Evolutionary conservation across 2,329 filamentous ascomycete genomes (phyloP), one percentile per base, ranked within the genome.

Genomic region (Epichloe uncinata): DNA sequence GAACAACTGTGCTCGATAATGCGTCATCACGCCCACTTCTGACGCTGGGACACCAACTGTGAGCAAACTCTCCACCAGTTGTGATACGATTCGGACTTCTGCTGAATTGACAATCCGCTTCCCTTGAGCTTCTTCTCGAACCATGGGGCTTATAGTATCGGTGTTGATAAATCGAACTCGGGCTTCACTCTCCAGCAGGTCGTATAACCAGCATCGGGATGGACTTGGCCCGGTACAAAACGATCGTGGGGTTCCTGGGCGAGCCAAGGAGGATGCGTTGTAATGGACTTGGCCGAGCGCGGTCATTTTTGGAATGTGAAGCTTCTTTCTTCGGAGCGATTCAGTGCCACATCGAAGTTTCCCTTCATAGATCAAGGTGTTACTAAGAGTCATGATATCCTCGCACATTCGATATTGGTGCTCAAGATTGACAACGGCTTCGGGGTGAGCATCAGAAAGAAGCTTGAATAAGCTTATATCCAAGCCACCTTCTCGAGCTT

Each of bases 371-470:
- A 98, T 96, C 50, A 98, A 77, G 1, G 79, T 85, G 65, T 96
- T 98, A 54, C 88, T 94, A 13, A 98, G 76, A 2, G 84, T 77
- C 91, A 97, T 97, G 53, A 98, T 86, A 54, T 98, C 93, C 57
- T 93, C 86, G 60, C 88, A 95, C 93, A 98, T 98, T 53, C 93
- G 87, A 63, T 98, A 98, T 63, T 98, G 93, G 60, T 96, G 89
- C 59, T 93, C 89, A 2, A 98, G 77, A 55, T 86, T 95, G 54
- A 94, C 87, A 2, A 98, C 90, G 1, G 89, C 89, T 44, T 81
- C 73, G 0, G 93, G 90, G 55, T 97, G 90, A 0, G 79, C 77
- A 60, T 97, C 93, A 1, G 89, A 96, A 12, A 98, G 77, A 3
- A 93, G 75, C 63, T 95, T 95, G 75, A 98, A 98, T 47, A 98